Evolutionary conservation across 441 rosid genomes (phyloP).

Genomic region (Pelargonium citronellum): DNA sequence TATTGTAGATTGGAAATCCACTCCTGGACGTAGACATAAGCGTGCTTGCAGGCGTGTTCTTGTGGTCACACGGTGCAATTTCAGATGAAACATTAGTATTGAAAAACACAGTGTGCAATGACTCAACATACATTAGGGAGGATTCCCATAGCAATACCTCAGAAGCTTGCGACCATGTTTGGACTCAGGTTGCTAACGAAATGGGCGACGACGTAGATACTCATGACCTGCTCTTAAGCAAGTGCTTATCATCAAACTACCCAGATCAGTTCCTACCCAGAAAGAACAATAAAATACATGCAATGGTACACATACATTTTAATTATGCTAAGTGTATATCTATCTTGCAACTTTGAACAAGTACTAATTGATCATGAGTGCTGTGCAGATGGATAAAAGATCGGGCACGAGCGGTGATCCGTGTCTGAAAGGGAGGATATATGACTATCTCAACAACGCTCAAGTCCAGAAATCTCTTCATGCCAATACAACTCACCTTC

Average conservation of each 20-base stretch:
- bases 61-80: conserved; percentile 40
- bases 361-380: no score
- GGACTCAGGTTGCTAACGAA: conserved; percentile 7
- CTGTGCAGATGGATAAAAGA: conserved; percentile 18
- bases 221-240: conserved; percentile 26
- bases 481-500: conserved; percentile 37
- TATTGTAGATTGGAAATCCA: conserved; percentile 36
- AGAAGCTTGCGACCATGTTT: no score
- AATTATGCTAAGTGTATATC: no score
- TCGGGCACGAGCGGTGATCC: conserved; percentile 20
- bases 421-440: conserved; percentile 30
- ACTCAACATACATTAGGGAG: conserved; percentile 20
- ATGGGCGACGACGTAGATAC: conserved; percentile 17
- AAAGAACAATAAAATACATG: no score
- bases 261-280: conserved; percentile 16
- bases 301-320: no score
- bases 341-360: no score
- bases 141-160: no score
- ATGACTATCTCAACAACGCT: conserved; percentile 30
- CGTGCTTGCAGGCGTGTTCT: conserved; percentile 23
- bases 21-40: conserved; percentile 34
- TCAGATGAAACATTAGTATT: conserved; percentile 30
- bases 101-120: conserved; percentile 31
- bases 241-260: conserved; percentile 21
- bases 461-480: conserved; percentile 35